Conservation (phyloP, 192 early-diverging fungal genomes). For the Backusella tarrabulga region DNA sequence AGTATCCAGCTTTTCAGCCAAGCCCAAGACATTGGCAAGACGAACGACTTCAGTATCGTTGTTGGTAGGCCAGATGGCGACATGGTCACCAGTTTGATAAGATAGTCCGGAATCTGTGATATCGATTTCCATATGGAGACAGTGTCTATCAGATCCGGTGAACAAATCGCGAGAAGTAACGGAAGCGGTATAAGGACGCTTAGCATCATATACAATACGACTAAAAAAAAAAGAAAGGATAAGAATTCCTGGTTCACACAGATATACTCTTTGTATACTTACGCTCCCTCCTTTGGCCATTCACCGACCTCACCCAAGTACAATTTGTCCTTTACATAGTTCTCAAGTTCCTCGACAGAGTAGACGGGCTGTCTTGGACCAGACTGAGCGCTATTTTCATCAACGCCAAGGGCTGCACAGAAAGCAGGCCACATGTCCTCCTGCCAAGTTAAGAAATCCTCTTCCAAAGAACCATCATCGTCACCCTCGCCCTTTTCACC, state of each 20-base stretch:
- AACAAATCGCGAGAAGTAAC: conserved; percentile 74
- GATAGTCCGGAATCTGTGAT: conserved; percentile 74
- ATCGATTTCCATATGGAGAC: conserved; percentile 95
- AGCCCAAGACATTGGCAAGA: conserved; percentile 59
- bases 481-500: conserved; percentile 91
- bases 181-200: conserved; percentile 80
- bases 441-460: conserved; percentile 97
- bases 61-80: conserved; percentile 91
- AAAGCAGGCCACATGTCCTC: conserved; percentile 78
- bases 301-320: conserved; percentile 44
- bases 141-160: conserved; percentile 67
- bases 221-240: conserved; percentile 28
- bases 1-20: conserved; percentile 66
- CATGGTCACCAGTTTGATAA: conserved; percentile 94
- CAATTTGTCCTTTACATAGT: conserved; percentile 35
- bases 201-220: conserved; percentile 72
- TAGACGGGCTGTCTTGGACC: conserved; percentile 45
- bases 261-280: conserved; percentile 4
- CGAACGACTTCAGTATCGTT: conserved; percentile 71
- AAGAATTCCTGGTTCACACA: neutral
- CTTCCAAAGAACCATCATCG: conserved; percentile 94
- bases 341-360: conserved; percentile 50
- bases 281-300: neutral
- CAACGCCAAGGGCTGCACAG: conserved; percentile 70
- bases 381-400: conserved; percentile 32